Conservation (phyloP, 2,329 filamentous ascomycete genomes). For the Penicillium brasilianum region DNA sequence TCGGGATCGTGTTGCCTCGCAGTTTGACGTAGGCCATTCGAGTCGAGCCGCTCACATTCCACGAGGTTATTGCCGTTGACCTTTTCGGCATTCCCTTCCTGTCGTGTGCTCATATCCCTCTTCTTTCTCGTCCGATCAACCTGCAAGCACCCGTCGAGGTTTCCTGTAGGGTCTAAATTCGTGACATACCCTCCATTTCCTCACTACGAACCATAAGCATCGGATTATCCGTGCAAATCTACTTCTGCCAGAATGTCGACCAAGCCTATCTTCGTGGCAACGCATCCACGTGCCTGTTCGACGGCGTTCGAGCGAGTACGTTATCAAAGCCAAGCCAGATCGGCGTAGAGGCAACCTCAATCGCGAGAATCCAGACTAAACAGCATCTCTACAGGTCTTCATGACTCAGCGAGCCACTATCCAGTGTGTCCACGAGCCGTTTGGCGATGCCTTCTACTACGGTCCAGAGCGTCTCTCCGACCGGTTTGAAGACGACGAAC, state of each 20-base stretch:
- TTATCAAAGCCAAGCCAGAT: background rate
- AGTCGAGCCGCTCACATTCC: conserved; percentile 7
- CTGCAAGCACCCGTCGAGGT: conserved; percentile 9
- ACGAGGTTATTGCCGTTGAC: conserved; percentile 26
- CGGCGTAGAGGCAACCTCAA: background rate
- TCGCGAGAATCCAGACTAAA: conserved; percentile 7
- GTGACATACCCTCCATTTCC: background rate
- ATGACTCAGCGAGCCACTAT: conserved; percentile 88
- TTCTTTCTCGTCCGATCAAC: conserved; percentile 1
- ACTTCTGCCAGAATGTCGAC: conserved; percentile 62
- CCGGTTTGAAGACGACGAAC: conserved; percentile 75
- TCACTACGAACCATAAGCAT: background rate
- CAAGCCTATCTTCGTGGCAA: conserved; percentile 88
- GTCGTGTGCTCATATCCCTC: conserved; percentile 1
- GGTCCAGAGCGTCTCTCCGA: conserved; percentile 84
- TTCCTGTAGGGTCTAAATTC: conserved; percentile 1
- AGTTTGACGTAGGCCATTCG: conserved; percentile 9
- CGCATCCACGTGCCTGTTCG: conserved; percentile 92
- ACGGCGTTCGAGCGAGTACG: conserved; percentile 94
- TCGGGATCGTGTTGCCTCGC: conserved; percentile 8
- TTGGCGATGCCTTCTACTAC: conserved; percentile 95
- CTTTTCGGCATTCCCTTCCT: conserved; percentile 4
- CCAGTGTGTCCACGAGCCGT: conserved; percentile 89
- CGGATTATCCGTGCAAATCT: conserved; percentile 1
- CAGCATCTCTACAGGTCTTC: conserved; percentile 70